phyloP scores from a whole-genome alignment of 805 yeast species.

The Candida qinlingensis region DNA sequence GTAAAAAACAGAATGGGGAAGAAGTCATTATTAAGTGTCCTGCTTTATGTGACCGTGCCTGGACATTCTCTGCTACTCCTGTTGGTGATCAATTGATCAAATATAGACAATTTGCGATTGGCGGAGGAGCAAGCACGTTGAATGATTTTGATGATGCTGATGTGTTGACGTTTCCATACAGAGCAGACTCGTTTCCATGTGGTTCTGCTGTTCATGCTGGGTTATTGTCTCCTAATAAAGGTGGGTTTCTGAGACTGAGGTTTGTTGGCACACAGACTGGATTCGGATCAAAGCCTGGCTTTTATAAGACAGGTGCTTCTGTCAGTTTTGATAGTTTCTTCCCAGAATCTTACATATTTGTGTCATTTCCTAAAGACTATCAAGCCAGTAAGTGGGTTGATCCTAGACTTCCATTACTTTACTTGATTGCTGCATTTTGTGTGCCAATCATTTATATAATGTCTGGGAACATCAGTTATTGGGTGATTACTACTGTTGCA shows the following conservation, averaged over 20 bases:
- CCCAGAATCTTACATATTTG: slow-evolving; percentile 66
- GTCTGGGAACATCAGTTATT: slow-evolving; percentile 44
- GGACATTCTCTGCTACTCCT: slow-evolving; percentile 67
- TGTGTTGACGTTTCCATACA: slow-evolving; percentile 52
- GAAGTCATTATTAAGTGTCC: slow-evolving; percentile 71
- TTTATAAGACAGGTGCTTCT: slow-evolving; percentile 50
- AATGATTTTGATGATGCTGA: slow-evolving; percentile 13
- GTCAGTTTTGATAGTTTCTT: slow-evolving; percentile 68
- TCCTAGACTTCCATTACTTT: slow-evolving; percentile 40
- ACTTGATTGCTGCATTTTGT: slow-evolving; percentile 52
- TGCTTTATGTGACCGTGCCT: slow-evolving; percentile 74
- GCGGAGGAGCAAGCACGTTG: slow-evolving; percentile 50
- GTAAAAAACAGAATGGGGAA: slow-evolving; percentile 39
- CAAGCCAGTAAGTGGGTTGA: slow-evolving; percentile 54
- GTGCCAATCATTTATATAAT: slow-evolving; percentile 51
- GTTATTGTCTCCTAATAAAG: slow-evolving; percentile 58
- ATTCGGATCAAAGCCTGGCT: slow-evolving; percentile 46
- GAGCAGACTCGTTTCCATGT: slow-evolving; percentile 87
- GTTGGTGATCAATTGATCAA: slow-evolving; percentile 66
- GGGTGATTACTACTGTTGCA: slow-evolving; percentile 60
- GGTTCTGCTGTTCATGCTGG: slow-evolving; percentile 90
- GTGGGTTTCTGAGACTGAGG: slow-evolving; percentile 69
- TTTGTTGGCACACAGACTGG: slow-evolving; percentile 45
- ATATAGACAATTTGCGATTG: slow-evolving; percentile 67
- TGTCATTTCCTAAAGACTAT: slow-evolving; percentile 26